phyloP scores from a whole-genome alignment of 768 basidiomycete genomes.

The Suillus sp. region DNA sequence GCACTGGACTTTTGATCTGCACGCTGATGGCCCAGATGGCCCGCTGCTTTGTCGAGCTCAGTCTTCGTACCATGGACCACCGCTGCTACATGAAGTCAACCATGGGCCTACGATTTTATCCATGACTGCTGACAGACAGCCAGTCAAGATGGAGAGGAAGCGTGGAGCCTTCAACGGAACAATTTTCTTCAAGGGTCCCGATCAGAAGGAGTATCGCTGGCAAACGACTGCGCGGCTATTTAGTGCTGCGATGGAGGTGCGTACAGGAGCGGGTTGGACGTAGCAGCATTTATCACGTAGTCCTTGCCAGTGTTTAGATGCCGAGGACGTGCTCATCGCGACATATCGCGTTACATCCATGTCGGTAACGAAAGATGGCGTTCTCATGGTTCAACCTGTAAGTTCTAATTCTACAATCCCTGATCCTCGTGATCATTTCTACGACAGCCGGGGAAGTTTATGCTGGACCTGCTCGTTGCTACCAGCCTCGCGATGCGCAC shows the following conservation, averaged over 20 bases:
- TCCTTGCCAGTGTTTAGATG: constrained; percentile 21
- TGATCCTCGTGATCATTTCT: constrained; percentile 4
- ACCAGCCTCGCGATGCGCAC: constrained; percentile 29
- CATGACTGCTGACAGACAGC: constrained; percentile 19
- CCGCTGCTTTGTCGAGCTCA: constrained; percentile 23
- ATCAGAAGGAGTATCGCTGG: constrained; percentile 28
- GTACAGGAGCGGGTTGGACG: background rate
- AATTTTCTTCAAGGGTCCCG: constrained; percentile 29
- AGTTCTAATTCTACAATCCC: constrained; percentile 7
- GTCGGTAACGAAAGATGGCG: constrained; percentile 31
- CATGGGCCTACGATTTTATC: constrained; percentile 19
- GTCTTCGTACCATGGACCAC: constrained; percentile 26
- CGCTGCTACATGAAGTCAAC: constrained; percentile 10
- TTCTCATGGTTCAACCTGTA: constrained; percentile 30
- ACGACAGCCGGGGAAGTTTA: constrained; percentile 24
- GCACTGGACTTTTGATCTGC: constrained; percentile 29
- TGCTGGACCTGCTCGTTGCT: constrained; percentile 33
- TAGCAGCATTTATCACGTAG: constrained; percentile 2
- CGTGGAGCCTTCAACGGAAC: constrained; percentile 12
- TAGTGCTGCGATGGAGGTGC: constrained; percentile 29
- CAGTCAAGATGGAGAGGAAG: constrained; percentile 18
- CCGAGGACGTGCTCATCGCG: constrained; percentile 25
- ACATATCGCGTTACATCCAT: constrained; percentile 29
- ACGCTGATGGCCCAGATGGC: constrained; percentile 23
- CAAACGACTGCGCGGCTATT: constrained; percentile 14